phyloP scores from a whole-genome alignment of 2,329 filamentous ascomycete genomes.

The Nemania abortiva region DNA sequence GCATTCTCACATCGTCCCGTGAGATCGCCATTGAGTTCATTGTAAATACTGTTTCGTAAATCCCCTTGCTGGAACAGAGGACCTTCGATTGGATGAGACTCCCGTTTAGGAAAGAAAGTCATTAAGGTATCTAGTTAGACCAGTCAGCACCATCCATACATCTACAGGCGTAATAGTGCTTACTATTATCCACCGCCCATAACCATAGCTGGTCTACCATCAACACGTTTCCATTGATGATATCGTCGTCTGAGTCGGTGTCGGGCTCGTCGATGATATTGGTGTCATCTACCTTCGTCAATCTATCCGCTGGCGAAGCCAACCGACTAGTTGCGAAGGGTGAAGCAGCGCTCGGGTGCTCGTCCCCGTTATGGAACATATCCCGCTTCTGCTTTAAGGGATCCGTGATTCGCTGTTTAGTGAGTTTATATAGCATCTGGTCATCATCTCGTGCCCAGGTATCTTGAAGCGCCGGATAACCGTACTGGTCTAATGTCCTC shows the following conservation, averaged over 20 bases:
- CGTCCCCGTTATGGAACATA: conserved; percentile 43
- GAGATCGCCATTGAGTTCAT: conserved; percentile 73
- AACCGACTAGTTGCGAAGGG: conserved; percentile 40
- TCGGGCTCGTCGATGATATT: conserved; percentile 50
- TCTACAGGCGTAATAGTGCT: conserved; percentile 41
- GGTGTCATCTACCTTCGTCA: conserved; percentile 36
- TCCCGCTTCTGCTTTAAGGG: conserved; percentile 43
- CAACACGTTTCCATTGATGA: conserved; percentile 68
- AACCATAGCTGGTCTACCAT: conserved; percentile 77
- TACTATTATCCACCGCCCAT: conserved; percentile 67
- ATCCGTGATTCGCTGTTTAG: conserved; percentile 59
- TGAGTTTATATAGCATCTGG: conserved; percentile 76
- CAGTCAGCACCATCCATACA: conserved; percentile 1
- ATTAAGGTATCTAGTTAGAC: conserved; percentile 59
- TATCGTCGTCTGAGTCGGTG: conserved; percentile 50
- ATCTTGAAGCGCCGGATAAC: conserved; percentile 71
- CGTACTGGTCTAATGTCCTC: conserved; percentile 72
- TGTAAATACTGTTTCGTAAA: conserved; percentile 72
- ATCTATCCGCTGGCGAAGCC: conserved; percentile 37
- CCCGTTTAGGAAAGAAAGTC: conserved; percentile 67
- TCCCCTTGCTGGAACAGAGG: conserved; percentile 71
- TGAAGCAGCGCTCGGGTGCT: conserved; percentile 35
- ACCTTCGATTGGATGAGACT: conserved; percentile 66
- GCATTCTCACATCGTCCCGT: conserved; percentile 72
- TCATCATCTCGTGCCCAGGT: conserved; percentile 72